Conservation (phyloP, 2,329 filamentous ascomycete genomes). For the Cordyceps javanica region DNA sequence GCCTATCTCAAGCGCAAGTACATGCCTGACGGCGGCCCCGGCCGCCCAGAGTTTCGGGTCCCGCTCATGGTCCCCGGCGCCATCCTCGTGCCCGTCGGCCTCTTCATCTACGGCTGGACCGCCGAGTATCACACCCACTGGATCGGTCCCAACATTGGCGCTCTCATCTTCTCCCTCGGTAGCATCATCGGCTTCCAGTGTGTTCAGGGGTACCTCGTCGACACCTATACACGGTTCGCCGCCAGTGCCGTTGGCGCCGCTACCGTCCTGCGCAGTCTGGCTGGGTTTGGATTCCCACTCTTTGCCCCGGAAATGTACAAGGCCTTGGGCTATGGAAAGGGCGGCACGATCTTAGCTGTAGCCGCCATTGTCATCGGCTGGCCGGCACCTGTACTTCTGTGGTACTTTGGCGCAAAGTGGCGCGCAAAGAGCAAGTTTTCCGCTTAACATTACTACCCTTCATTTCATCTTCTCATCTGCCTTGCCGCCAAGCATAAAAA, state of each 20-base stretch:
- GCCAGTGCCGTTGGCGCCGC: conserved; percentile 39
- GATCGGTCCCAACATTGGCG: conserved; percentile 41
- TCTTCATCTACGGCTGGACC: conserved; percentile 42
- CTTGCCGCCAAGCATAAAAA: too few species aligned
- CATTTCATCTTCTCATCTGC: background rate
- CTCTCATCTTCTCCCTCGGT: conserved; percentile 31
- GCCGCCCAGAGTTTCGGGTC: conserved; percentile 37
- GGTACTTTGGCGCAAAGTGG: conserved; percentile 36
- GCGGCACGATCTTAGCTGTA: conserved; percentile 37
- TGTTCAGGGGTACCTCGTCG: conserved; percentile 41
- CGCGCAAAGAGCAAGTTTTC: conserved; percentile 25
- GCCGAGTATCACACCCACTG: conserved; percentile 37
- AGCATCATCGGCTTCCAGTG: conserved; percentile 38
- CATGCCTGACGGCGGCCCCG: conserved; percentile 26
- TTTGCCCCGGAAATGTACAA: conserved; percentile 43
- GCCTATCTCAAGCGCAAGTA: conserved; percentile 35
- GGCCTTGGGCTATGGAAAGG: conserved; percentile 35
- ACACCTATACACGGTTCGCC: conserved; percentile 40
- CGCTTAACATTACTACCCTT: background rate
- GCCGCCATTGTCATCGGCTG: conserved; percentile 33
- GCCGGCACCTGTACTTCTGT: conserved; percentile 39
- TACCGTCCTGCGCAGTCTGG: conserved; percentile 40
- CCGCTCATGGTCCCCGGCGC: conserved; percentile 37
- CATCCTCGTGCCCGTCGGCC: conserved; percentile 35
- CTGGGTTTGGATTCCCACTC: conserved; percentile 46